Conservation (phyloP, 1,139 yeast species). For the Kurtzmaniella quercitrusa region DNA sequence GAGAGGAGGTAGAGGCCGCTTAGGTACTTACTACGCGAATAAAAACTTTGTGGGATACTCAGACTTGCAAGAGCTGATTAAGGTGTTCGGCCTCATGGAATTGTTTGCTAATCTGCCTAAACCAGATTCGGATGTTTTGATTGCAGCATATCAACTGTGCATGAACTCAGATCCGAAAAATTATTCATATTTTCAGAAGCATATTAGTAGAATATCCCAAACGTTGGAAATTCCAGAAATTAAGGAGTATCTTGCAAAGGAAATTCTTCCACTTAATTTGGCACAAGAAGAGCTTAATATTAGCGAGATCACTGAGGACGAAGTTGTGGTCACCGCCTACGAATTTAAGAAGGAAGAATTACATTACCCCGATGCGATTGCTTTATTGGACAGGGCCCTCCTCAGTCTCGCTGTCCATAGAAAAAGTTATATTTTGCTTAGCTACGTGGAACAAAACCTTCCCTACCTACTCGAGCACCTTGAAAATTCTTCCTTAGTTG, state of each 20-base stretch:
- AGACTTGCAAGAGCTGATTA: conserved; percentile 56
- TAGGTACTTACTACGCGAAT: conserved; percentile 45
- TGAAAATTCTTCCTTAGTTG: conserved; percentile 15
- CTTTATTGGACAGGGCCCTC: conserved; percentile 29
- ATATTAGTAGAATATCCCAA: conserved; percentile 41
- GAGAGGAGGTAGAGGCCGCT: conserved; percentile 13
- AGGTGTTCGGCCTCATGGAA: conserved; percentile 46
- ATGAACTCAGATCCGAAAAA: conserved; percentile 32
- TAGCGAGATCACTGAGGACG: conserved; percentile 69
- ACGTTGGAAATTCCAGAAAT: conserved; percentile 43
- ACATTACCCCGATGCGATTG: conserved; percentile 38
- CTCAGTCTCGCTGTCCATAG: conserved; percentile 40
- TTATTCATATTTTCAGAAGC: conserved; percentile 29
- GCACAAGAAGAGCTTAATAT: conserved; percentile 64
- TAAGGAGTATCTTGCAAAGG: conserved; percentile 45
- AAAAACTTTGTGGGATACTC: conserved; percentile 52
- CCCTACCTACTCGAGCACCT: conserved; percentile 22
- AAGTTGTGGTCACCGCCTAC: conserved; percentile 67
- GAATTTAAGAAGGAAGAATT: conserved; percentile 63
- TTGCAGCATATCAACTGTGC: conserved; percentile 45
- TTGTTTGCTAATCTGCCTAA: conserved; percentile 1
- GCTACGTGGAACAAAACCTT: conserved; percentile 42
- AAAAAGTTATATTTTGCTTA: conserved; percentile 39
- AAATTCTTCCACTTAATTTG: conserved; percentile 48
- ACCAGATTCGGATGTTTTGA: conserved; percentile 31